These are phyloP conservation scores for Hirschioporus abietinus DNA, from an alignment of 768 basidiomycete genomes.

Conservation along the genomic window DNA sequence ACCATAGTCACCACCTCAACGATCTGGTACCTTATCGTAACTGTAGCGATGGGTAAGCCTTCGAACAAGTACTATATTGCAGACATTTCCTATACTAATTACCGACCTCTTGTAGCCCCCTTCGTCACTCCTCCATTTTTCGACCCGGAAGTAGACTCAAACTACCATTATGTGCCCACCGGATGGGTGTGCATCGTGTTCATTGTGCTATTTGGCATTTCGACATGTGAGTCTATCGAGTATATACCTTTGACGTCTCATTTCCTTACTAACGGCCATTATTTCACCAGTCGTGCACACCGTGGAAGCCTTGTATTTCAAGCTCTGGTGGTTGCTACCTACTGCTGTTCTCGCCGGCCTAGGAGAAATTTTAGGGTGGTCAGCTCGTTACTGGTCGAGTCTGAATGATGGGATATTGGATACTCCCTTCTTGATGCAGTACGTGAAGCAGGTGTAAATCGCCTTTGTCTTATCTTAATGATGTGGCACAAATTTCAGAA, in stretches of 20 bases:
- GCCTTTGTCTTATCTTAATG: background rate
- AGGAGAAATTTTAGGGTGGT: constrained; percentile 1
- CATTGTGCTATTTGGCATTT: constrained; percentile 28
- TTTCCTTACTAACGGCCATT: background rate
- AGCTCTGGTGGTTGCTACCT: constrained; percentile 6
- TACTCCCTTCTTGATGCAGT: constrained; percentile 4
- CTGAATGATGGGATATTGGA: background rate
- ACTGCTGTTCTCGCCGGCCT: constrained; percentile 6
- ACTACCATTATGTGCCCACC: constrained; percentile 32
- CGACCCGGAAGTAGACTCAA: background rate
- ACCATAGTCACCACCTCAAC: background rate
- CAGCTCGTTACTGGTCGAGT: constrained; percentile 3
- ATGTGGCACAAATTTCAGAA: background rate
- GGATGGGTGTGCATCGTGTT: constrained; percentile 32
- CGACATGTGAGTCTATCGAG: constrained; percentile 19
- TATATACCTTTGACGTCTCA: background rate
- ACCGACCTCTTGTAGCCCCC: background rate
- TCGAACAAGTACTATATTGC: background rate
- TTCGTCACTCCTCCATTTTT: background rate
- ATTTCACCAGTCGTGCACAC: background rate
- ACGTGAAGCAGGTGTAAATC: background rate
- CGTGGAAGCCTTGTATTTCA: constrained; percentile 6
- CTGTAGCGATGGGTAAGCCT: background rate
- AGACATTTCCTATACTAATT: background rate
- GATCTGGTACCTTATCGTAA: background rate